These are phyloP conservation scores for Syncephalastrum racemosum DNA, from an alignment of 371 early-diverging fungal genomes.

Conservation along the genomic window DNA sequence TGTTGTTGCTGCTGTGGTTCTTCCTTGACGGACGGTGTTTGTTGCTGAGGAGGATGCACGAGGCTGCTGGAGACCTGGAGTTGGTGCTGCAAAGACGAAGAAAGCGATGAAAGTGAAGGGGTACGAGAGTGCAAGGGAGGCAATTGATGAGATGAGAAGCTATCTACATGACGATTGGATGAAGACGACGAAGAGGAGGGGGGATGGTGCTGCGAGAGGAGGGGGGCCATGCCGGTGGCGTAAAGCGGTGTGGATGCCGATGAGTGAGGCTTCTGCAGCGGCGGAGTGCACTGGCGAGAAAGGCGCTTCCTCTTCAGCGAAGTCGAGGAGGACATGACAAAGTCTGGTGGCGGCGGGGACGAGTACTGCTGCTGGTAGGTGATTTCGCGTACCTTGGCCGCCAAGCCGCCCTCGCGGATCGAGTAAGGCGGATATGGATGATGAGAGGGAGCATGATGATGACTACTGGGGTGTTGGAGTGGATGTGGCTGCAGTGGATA, in stretches of 20 bases:
- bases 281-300: constrained; percentile 2
- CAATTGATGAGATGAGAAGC: constrained; percentile 15
- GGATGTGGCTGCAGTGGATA: constrained; percentile 14
- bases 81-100: constrained; percentile 13
- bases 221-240: constrained; percentile 19
- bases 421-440: constrained; percentile 5
- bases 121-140: constrained; percentile 20
- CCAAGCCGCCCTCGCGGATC: constrained; percentile 28
- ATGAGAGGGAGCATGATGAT: background rate
- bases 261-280: constrained; percentile 17
- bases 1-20: constrained; percentile 12
- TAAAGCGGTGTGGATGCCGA: constrained; percentile 43
- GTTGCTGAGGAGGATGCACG: constrained; percentile 6
- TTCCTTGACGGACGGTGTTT: constrained; percentile 2
- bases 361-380: constrained; percentile 15
- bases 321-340: constrained; percentile 31
- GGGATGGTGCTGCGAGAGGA: constrained; percentile 12
- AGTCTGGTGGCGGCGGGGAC: constrained; percentile 24
- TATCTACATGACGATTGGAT: constrained; percentile 21
- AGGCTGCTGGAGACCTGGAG: constrained; percentile 13
- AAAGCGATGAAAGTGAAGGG: constrained; percentile 10
- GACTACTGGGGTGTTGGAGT: constrained; percentile 7
- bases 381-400: constrained; percentile 41
- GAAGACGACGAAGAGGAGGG: constrained; percentile 17
- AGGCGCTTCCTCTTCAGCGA: constrained; percentile 35